phyloP scores from a whole-genome alignment of 306 rosid genomes.

The Quillaja saponaria region DNA sequence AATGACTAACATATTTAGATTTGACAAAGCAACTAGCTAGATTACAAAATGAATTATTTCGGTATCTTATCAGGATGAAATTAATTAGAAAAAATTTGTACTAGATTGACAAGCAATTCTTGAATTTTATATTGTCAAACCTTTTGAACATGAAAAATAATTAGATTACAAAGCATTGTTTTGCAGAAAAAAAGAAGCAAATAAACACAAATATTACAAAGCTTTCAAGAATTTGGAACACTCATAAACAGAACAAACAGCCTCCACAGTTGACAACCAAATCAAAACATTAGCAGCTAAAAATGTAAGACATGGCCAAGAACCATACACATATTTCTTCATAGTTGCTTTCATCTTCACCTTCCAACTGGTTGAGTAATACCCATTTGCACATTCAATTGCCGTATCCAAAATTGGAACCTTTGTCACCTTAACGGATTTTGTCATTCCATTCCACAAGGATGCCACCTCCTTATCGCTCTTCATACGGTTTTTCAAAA shows the following conservation, averaged over 20 bases:
- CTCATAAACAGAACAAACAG: neutral
- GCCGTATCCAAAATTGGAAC: slow-evolving; percentile 11
- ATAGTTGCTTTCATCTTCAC: neutral
- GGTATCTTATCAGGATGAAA: too few species aligned
- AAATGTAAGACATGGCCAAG: slow-evolving; percentile 12
- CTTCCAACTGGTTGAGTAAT: slow-evolving; percentile 17
- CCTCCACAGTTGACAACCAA: neutral
- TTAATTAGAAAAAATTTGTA: too few species aligned
- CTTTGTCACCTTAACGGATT: slow-evolving; percentile 9
- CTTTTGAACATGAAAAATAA: too few species aligned
- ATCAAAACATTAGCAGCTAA: slow-evolving; percentile 1
- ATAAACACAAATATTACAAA: too few species aligned
- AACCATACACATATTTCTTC: neutral
- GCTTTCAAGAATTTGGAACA: too few species aligned
- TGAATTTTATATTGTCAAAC: too few species aligned
- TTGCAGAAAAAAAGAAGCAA: too few species aligned
- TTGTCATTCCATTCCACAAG: slow-evolving; percentile 20
- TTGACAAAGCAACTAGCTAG: too few species aligned
- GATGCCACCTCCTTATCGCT: slow-evolving; percentile 7
- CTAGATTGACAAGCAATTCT: too few species aligned
- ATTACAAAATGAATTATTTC: too few species aligned
- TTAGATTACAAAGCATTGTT: too few species aligned
- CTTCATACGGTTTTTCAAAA: slow-evolving; percentile 2
- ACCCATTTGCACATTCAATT: slow-evolving; percentile 2
- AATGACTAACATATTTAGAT: too few species aligned